Percentiles rank a stretch among this genome's conserved stretches.
Evolutionary conservation across 2,329 filamentous ascomycete species (phyloP).

Genomic region (Colletotrichum chrysophilum): DNA sequence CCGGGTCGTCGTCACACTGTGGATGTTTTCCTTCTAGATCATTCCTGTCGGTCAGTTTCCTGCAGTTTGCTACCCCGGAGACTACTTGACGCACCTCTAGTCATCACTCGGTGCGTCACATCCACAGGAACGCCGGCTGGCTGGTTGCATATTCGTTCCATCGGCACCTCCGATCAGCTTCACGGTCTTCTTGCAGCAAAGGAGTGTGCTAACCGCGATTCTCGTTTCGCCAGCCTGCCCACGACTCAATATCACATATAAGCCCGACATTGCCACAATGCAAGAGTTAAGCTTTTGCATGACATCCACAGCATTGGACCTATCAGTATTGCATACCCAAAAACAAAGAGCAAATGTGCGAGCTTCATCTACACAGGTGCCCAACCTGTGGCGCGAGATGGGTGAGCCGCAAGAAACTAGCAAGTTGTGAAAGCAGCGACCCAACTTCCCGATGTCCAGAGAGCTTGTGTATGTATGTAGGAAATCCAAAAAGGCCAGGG

Average conservation of each 20-base stretch:
- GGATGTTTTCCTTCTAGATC: neutral
- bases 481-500: conserved; percentile 33
- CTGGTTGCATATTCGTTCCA: neutral
- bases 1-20: neutral
- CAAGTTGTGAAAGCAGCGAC: conserved; percentile 40
- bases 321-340: neutral
- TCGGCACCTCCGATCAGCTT: neutral
- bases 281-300: neutral
- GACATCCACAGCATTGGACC: neutral
- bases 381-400: conserved; percentile 34
- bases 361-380: conserved; percentile 39
- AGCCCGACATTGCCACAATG: neutral
- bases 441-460: conserved; percentile 32
- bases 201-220: neutral
- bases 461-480: conserved; percentile 42
- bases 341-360: conserved; percentile 34
- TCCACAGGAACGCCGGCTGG: neutral
- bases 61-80: neutral
- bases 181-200: neutral
- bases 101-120: neutral
- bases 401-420: conserved; percentile 37
- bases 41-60: neutral
- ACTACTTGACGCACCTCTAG: neutral
- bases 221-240: neutral
- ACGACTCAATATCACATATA: neutral